phyloP scores from a whole-genome alignment of 1,139 yeast genomes.

The Martiniozyma asiatica region DNA sequence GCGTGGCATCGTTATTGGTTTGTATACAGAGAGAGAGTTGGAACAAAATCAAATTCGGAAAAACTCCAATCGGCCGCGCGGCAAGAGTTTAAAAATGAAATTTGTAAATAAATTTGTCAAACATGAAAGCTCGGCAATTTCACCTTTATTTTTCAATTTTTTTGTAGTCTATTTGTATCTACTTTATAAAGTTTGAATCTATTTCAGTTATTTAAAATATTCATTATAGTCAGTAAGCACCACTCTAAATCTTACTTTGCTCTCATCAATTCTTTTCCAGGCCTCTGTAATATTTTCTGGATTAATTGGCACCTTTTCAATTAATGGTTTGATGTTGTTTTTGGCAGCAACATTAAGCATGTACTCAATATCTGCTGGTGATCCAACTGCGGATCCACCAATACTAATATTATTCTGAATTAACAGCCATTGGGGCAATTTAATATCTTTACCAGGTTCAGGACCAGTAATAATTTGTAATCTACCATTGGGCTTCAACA shows the following conservation, averaged over 20 bases:
- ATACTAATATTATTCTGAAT: conserved; percentile 23
- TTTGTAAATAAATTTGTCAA: too few relatives aligned
- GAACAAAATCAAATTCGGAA: too few relatives aligned
- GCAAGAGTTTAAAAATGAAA: too few relatives aligned
- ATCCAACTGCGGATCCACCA: conserved; percentile 30
- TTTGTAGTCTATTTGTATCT: too few relatives aligned
- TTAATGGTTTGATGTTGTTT: conserved; percentile 43
- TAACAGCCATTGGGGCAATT: conserved; percentile 20
- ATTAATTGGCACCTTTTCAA: conserved; percentile 40
- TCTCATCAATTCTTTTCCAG: conserved; percentile 35
- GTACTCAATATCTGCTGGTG: conserved; percentile 38
- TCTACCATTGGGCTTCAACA: conserved; percentile 29
- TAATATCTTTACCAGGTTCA: conserved; percentile 22
- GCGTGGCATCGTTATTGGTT: conserved; percentile 16
- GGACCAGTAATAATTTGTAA: conserved; percentile 37
- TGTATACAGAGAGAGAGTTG: too few relatives aligned
- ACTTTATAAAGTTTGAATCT: too few relatives aligned
- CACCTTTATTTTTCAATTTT: too few relatives aligned
- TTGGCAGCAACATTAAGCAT: conserved; percentile 45
- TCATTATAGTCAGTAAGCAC: conserved; percentile 46
- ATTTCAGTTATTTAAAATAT: conserved; percentile 9
- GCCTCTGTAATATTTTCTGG: conserved; percentile 39
- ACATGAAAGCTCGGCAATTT: too few relatives aligned
- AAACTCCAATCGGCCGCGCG: too few relatives aligned
- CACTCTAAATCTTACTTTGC: conserved; percentile 55